A percentile compares a stretch with the other conserved stretches of the same genome.
Evolutionary conservation across 202 grass and related monocot genomes (phyloP).

Genomic region (Setaria italica): DNA sequence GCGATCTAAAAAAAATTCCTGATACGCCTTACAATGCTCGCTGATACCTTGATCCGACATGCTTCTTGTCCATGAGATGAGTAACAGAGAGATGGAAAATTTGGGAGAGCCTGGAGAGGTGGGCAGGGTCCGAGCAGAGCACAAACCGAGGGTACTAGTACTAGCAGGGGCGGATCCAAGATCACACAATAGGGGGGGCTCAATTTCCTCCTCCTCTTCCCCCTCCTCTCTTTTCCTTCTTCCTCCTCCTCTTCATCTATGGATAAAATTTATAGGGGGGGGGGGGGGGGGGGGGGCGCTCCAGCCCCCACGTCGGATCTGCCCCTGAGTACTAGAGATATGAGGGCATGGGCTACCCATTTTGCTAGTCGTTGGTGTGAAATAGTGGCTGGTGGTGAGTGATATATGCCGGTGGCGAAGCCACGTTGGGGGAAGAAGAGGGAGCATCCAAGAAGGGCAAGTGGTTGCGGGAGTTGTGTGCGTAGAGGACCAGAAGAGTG

Average conservation of each 20-base stretch:
- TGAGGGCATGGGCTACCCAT: background rate
- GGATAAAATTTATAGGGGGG: too few relatives aligned
- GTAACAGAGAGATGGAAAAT: background rate
- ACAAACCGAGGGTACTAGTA: background rate
- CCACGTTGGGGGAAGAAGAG: background rate
- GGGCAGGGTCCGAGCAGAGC: background rate
- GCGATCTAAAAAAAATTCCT: background rate
- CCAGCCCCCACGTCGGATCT: too few relatives aligned
- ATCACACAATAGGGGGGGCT: too few relatives aligned
- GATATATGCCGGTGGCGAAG: background rate
- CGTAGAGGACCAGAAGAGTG: background rate
- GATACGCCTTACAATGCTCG: background rate
- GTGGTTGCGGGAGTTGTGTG: background rate
- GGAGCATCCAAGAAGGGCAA: background rate
- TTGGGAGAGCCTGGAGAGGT: background rate
- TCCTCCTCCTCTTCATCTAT: too few relatives aligned
- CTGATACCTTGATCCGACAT: background rate
- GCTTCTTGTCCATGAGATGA: background rate
- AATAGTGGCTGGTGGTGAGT: background rate
- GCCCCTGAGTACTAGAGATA: background rate
- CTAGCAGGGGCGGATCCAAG: too few relatives aligned
- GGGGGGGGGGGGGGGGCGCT: too few relatives aligned
- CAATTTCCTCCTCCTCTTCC: too few relatives aligned
- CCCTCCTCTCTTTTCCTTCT: too few relatives aligned
- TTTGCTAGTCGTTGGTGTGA: background rate